phyloP scores from a whole-genome alignment of 2,329 filamentous ascomycete genomes.

The Fusarium humuli region DNA sequence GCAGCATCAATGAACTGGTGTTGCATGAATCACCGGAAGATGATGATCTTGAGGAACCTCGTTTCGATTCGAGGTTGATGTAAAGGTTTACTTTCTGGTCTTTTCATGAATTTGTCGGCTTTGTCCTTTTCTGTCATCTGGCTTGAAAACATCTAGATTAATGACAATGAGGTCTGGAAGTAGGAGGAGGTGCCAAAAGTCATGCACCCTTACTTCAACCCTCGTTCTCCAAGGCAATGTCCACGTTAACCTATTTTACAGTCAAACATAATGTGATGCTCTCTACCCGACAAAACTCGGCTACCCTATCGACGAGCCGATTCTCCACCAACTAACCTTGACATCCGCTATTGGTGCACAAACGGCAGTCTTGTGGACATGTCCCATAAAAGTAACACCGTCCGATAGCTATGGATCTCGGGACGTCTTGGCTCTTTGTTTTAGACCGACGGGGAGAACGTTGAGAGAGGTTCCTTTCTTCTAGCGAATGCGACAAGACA shows the following conservation, averaged over 20 bases:
- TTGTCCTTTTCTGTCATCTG: not conserved
- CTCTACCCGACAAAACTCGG: not conserved
- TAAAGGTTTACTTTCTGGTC: too few species aligned
- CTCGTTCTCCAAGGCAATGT: too few species aligned
- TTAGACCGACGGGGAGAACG: not conserved
- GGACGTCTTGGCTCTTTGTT: not conserved
- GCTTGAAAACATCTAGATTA: rapidly evolving
- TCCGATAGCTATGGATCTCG: not conserved
- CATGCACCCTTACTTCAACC: too few species aligned
- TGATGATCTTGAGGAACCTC: too few species aligned
- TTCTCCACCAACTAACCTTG: not conserved
- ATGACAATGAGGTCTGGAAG: not conserved
- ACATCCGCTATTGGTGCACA: not conserved
- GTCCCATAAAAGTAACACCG: not conserved
- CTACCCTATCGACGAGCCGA: not conserved
- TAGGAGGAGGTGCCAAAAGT: too few species aligned
- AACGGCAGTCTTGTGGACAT: not conserved
- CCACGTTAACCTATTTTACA: rapidly evolving
- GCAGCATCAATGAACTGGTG: too few species aligned
- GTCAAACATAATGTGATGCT: too few species aligned
- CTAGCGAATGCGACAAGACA: not conserved
- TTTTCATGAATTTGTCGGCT: too few species aligned
- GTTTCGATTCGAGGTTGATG: too few species aligned
- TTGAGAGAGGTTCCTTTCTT: not conserved
- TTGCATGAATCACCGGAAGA: too few species aligned